Percentiles rank a stretch among this genome's conserved stretches.
Conservation (phyloP, 139 green algal species). For the Tetratostichococcus sp. region DNA sequence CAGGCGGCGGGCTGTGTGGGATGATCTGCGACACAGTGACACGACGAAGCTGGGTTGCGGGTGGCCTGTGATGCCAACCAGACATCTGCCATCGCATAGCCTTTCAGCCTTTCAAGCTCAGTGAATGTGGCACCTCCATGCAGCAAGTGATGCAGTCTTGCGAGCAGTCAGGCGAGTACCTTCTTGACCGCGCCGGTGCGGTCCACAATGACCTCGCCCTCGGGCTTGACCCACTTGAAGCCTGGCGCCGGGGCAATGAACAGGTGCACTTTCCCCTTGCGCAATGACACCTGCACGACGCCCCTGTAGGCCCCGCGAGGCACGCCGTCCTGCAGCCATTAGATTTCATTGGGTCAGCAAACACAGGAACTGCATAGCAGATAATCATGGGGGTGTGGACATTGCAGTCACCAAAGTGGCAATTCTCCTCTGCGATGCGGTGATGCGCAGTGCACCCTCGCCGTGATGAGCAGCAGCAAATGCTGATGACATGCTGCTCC, state of each 20-base stretch:
- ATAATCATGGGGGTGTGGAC: not conserved
- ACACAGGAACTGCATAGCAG: not conserved
- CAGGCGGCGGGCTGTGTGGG: no score
- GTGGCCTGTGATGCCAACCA: no score
- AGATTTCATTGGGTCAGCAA: slow-evolving; percentile 8
- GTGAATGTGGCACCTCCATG: no score
- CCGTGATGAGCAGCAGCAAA: no score
- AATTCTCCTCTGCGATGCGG: not conserved
- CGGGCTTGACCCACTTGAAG: not conserved
- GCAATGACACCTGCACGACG: slow-evolving; percentile 18
- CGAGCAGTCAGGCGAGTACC: not conserved
- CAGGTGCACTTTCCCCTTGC: slow-evolving; percentile 1
- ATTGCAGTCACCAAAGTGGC: not conserved
- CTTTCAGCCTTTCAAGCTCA: no score
- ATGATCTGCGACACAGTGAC: no score
- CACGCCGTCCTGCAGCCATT: slow-evolving; percentile 32
- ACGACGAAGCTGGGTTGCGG: no score
- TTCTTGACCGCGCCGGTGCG: not conserved
- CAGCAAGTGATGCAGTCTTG: no score
- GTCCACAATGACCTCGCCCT: not conserved
- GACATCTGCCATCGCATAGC: no score
- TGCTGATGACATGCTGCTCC: no score
- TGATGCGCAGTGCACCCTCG: no score
- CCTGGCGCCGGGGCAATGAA: slow-evolving; percentile 15
- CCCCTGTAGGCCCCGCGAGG: slow-evolving; percentile 34